These are phyloP conservation scores for Clohesyomyces aquaticus DNA, from an alignment of 495 filamentous ascomycete genomes.

Conservation along the genomic window DNA sequence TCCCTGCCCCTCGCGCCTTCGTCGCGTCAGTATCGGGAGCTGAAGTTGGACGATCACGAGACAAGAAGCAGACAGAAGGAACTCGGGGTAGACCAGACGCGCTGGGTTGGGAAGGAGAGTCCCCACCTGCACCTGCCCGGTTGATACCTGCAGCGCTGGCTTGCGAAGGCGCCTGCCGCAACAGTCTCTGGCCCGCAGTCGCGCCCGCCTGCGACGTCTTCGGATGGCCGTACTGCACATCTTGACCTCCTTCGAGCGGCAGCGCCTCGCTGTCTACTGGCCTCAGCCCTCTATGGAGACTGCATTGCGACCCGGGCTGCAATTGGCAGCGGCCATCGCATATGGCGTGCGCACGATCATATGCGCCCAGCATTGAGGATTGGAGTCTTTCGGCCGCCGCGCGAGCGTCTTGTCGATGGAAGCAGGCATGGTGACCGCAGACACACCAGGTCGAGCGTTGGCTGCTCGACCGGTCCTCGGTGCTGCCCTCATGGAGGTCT, in stretches of 20 bases:
- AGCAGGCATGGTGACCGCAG: slow-evolving; percentile 75
- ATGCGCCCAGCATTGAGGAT: slow-evolving; percentile 5
- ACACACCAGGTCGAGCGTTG: slow-evolving; percentile 61
- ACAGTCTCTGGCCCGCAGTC: slow-evolving; percentile 6
- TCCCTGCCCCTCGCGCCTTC: neutral
- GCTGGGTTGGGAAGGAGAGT: slow-evolving; percentile 23
- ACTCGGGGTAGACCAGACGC: slow-evolving; percentile 31
- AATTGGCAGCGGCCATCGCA: slow-evolving; percentile 17
- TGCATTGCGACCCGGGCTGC: slow-evolving; percentile 16
- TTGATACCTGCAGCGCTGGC: neutral
- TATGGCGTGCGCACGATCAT: slow-evolving; percentile 2
- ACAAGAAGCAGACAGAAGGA: slow-evolving; percentile 39
- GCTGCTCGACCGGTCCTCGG: slow-evolving; percentile 40
- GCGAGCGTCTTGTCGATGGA: slow-evolving; percentile 56
- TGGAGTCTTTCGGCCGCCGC: slow-evolving; percentile 1
- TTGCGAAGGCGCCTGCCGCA: slow-evolving; percentile 5
- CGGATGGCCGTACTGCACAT: neutral
- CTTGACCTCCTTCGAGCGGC: slow-evolving; percentile 7
- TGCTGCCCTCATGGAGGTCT: slow-evolving; percentile 39
- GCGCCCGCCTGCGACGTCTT: slow-evolving; percentile 10
- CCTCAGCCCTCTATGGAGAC: neutral
- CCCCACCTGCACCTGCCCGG: neutral
- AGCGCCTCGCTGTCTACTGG: neutral
- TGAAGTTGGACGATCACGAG: slow-evolving; percentile 21
- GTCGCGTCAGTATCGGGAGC: neutral